phyloP scores from a whole-genome alignment of 2,329 filamentous ascomycete genomes.

The Elsinoe fawcettii region DNA sequence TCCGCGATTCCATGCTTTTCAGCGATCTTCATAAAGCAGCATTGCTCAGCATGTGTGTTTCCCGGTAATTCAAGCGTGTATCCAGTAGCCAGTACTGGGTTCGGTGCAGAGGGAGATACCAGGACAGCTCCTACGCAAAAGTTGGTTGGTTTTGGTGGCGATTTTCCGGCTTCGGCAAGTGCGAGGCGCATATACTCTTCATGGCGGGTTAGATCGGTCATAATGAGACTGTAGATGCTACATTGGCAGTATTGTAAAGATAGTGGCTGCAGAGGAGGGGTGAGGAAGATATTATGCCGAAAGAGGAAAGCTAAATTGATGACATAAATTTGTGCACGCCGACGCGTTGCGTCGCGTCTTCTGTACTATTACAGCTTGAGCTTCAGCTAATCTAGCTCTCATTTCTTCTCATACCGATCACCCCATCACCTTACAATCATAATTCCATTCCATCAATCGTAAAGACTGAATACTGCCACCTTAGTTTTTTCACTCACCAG shows the following conservation, averaged over 20 bases:
- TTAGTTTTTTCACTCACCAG: too few species aligned
- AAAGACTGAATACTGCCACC: background rate
- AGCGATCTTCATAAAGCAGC: slow-evolving; percentile 69
- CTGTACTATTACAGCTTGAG: slow-evolving; percentile 11
- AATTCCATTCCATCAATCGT: background rate
- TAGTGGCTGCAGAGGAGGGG: slow-evolving; percentile 18
- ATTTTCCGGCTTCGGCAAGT: slow-evolving; percentile 66
- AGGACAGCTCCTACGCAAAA: slow-evolving; percentile 93
- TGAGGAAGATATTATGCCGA: background rate
- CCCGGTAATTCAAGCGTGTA: slow-evolving; percentile 86
- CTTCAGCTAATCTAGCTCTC: background rate
- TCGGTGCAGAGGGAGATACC: slow-evolving; percentile 34
- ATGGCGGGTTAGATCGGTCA: slow-evolving; percentile 13
- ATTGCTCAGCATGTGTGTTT: slow-evolving; percentile 96
- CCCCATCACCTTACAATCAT: background rate
- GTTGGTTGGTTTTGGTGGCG: slow-evolving; percentile 80
- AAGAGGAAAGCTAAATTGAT: slow-evolving; percentile 5
- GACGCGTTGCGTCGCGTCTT: slow-evolving; percentile 16
- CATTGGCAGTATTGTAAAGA: slow-evolving; percentile 21
- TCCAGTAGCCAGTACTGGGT: slow-evolving; percentile 63
- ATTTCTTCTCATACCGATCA: background rate
- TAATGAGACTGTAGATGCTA: background rate
- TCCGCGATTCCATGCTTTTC: slow-evolving; percentile 37
- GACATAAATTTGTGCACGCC: slow-evolving; percentile 7
- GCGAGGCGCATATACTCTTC: slow-evolving; percentile 58